phyloP scores from a whole-genome alignment of 805 yeast species.

The Pichia pseudocactophila region DNA sequence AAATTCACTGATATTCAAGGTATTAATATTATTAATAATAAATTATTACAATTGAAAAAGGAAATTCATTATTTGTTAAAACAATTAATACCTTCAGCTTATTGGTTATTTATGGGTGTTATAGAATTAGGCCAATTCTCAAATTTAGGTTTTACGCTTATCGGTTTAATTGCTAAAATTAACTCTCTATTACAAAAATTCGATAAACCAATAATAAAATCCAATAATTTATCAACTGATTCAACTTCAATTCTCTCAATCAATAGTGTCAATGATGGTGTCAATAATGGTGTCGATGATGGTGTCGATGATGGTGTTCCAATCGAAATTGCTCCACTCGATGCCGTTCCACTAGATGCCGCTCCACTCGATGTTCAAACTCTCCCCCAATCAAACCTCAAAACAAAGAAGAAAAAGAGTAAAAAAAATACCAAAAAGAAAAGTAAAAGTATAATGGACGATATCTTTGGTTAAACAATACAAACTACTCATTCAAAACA shows the following conservation, averaged over 20 bases:
- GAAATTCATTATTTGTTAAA: conserved; percentile 24
- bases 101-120: conserved; percentile 55
- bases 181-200: conserved; percentile 11
- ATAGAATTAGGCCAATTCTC: conserved; percentile 72
- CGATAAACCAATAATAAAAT: neutral
- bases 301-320: too few species aligned
- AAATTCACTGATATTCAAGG: neutral
- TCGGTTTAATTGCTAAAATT: conserved; percentile 48
- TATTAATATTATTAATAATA: neutral
- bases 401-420: conserved; percentile 1
- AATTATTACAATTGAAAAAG: neutral
- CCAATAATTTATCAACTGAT: too few species aligned
- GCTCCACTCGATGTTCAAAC: too few species aligned
- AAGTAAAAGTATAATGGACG: conserved; percentile 55
- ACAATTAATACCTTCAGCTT: conserved; percentile 38
- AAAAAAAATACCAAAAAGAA: conserved; percentile 36
- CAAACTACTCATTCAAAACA: conserved; percentile 15
- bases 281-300: too few species aligned
- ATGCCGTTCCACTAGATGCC: too few species aligned
- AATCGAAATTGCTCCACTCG: too few species aligned
- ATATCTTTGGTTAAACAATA: conserved; percentile 48
- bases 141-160: conserved; percentile 58
- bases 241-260: too few species aligned
- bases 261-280: too few species aligned
- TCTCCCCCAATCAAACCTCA: too few species aligned